Percentiles rank a stretch among this genome's conserved stretches.
Conservation (phyloP, 495 filamentous ascomycete genomes). For the Acidiella bohemica region DNA sequence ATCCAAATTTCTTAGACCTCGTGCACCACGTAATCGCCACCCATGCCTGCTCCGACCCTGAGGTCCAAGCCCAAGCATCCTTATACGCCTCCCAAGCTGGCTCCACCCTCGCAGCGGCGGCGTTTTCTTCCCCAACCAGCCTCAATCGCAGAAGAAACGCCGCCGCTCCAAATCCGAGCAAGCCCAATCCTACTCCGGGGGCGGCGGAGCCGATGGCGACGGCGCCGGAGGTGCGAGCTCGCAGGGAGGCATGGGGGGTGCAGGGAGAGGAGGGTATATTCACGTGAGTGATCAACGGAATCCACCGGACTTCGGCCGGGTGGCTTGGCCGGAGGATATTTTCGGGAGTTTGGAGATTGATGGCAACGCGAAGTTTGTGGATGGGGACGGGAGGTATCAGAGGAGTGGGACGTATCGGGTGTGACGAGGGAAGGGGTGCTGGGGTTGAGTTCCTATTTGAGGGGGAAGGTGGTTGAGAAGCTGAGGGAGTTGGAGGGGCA, state of each 20-base stretch:
- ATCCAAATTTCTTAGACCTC: constrained; percentile 59
- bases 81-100: constrained; percentile 70
- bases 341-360: constrained; percentile 85
- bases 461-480: constrained; percentile 42
- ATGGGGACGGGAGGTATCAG: constrained; percentile 45
- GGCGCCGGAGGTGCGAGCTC: constrained; percentile 65
- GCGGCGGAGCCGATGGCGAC: constrained; percentile 33
- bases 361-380: constrained; percentile 56
- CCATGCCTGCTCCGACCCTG: constrained; percentile 59
- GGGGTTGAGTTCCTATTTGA: constrained; percentile 43
- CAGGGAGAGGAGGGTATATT: constrained; percentile 71
- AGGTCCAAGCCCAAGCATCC: constrained; percentile 59
- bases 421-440: constrained; percentile 58
- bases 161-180: too few relatives aligned
- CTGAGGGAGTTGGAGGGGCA: constrained; percentile 19
- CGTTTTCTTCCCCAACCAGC: constrained; percentile 43
- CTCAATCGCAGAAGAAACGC: constrained; percentile 15
- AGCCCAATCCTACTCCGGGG: constrained; percentile 27
- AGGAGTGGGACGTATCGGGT: constrained; percentile 55
- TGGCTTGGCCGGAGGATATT: constrained; percentile 83
- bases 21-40: constrained; percentile 58
- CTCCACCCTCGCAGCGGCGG: constrained; percentile 52
- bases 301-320: constrained; percentile 80
- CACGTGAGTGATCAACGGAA: constrained; percentile 75
- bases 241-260: constrained; percentile 74